These are phyloP conservation scores for Arxiozyma bovina DNA, from an alignment of 1,139 yeast species.

Conservation along the genomic window DNA sequence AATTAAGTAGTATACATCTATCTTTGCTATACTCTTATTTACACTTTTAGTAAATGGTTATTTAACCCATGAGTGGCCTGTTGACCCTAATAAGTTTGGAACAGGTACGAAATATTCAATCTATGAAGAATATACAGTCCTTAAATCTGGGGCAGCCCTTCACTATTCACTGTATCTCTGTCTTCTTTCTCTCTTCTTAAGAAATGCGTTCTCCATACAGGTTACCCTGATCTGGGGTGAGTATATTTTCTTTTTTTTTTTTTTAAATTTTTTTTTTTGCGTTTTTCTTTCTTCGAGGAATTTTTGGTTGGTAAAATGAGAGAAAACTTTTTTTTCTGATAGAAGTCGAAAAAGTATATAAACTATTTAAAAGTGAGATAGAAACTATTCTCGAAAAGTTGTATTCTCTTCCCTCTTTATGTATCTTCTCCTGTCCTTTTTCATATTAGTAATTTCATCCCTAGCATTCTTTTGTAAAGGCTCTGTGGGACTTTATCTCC, in stretches of 20 bases:
- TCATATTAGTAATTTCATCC: not conserved
- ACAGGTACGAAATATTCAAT: no score
- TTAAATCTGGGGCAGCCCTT: no score
- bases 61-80: no score
- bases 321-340: no score
- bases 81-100: no score
- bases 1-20: no score
- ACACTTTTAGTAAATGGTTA: no score
- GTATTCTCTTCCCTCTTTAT: not conserved
- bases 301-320: not conserved
- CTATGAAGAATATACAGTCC: no score
- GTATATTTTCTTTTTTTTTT: no score
- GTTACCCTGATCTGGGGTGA: not conserved
- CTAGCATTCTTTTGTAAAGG: not conserved
- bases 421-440: not conserved
- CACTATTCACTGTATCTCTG: not conserved
- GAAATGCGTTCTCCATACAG: no score
- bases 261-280: no score
- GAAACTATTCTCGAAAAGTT: not conserved
- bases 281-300: not conserved
- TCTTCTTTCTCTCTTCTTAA: not conserved
- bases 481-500: slow-evolving; percentile 29
- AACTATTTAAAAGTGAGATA: not conserved
- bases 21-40: no score
- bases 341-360: not conserved